Evolutionary conservation across 805 yeast species (phyloP), one percentile per base, ranked within the genome.

Genomic region (Candida silvicultrix): DNA sequence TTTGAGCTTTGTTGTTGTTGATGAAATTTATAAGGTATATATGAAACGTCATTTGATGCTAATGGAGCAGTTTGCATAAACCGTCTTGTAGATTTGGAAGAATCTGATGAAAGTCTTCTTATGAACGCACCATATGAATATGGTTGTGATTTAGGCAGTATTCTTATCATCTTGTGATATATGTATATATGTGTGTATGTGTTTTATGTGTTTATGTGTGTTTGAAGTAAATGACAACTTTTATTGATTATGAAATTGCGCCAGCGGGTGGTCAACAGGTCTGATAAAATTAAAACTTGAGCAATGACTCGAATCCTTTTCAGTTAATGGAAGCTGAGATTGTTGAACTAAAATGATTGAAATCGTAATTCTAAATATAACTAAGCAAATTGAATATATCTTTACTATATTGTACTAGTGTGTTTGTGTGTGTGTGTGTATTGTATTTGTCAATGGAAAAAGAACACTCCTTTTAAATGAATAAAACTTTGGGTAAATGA

Each of bases 31-130:
- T 49, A 50, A n/a, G 57, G 58, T 16, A 55, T 54, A 34, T 50
- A 54, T 6, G 54, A 39, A 10, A 44, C 42, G 21, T 48, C 53
- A 29, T 52, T 54, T 35, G 50, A 42, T 5, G 54, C 51, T 18
- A 46, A 39, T 9, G 65, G 66, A 6, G 59, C 56, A 5, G 65
- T 63, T 45, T 63, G 63, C 49, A 64, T 54, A 45, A 52, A 62
- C 34, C 68, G 45, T 50, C 59, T 63, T 6, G 55, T 40, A 16
- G 50, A 48, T 18, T 32, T 51, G 18, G 57, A n/a, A 8, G 51
- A 25, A 35, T 47, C 49, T 9, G 50, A 36, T 7, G 50, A 53
- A 4, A 55, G 43, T 21, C 42, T 10, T 51, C 58, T 55, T 3
- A 42, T 28, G 34, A 46, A 39, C 11, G 42, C 16, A 11, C 50